These are phyloP conservation scores for Onygenales sp. DNA, from an alignment of 2,329 filamentous ascomycete genomes.

Conservation along the genomic window DNA sequence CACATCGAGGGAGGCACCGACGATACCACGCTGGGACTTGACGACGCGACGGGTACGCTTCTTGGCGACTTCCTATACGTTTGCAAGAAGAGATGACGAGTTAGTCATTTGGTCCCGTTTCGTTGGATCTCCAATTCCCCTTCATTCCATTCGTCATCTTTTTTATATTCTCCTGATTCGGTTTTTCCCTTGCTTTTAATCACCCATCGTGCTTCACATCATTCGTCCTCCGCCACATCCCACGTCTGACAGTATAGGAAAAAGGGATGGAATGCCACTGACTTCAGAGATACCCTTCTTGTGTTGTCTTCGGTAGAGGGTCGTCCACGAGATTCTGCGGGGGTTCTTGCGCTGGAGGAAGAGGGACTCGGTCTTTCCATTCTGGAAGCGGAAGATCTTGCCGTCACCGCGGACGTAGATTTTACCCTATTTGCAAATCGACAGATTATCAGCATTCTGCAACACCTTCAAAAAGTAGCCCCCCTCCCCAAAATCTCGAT, in stretches of 20 bases:
- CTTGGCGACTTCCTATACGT: conserved; percentile 91
- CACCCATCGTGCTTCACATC: neutral
- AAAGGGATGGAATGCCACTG: conserved; percentile 35
- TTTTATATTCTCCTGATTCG: neutral
- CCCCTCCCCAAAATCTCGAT: neutral
- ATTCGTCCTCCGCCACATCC: neutral
- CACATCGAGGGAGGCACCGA: conserved; percentile 97
- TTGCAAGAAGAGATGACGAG: conserved; percentile 11
- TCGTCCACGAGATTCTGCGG: conserved; percentile 97
- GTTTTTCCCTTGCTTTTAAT: neutral
- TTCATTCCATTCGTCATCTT: neutral
- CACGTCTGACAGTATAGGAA: neutral
- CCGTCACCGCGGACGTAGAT: conserved; percentile 99
- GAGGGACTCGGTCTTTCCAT: conserved; percentile 98
- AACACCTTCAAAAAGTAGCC: neutral
- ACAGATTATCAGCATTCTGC: conserved; percentile 6
- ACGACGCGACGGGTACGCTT: conserved; percentile 97
- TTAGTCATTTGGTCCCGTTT: conserved; percentile 7
- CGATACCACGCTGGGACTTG: conserved; percentile 98
- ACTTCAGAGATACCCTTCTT: conserved; percentile 99
- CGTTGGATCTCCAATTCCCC: conserved; percentile 3
- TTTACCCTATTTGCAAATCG: conserved; percentile 64
- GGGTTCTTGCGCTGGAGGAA: conserved; percentile 99
- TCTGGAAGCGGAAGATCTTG: conserved; percentile 99
- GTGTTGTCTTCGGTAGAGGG: conserved; percentile 96